Base-by-base conservation (phyloP, 257 asterid species). In the Penstemon eatonii region DNA sequence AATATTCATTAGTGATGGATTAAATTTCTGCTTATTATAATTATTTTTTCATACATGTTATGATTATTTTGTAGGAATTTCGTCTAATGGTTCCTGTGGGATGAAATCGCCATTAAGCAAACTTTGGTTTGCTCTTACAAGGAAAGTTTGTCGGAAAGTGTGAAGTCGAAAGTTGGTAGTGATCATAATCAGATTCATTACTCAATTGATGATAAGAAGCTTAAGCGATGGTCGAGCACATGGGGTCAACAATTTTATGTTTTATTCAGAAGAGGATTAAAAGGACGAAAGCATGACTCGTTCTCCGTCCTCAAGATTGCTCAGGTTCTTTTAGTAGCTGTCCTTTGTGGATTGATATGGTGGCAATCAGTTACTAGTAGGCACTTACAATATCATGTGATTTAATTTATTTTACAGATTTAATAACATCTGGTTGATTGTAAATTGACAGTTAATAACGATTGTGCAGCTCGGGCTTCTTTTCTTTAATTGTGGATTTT, bases 211-310 rank as follows among this genome's bases (percentile, higher is more conserved):
- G 70, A 63, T 11, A 78, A 71, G 74, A 67, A 81, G 68, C 51
- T 55, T 4, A 56, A 4, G 5, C 58, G 58, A 36, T 86, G 92
- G 92, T 56, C 81, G 2, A 86, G 78, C 44, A 73, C 84, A 3
- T 86, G 92, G 92, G 79, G 86, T 81, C 72, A 76, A 42, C 87
- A 86, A 63, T 83, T 82, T 62, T 69, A 73, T 0, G 82, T 86
- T n/a, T 56, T 86, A 56, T 65, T 86, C 3, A 66, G 66, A 46
- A 70, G 92, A 70, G 86, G 89, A 5, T 37, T 83, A 56, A 83
- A 83, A 70, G 87, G 81, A 74, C 64, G 92, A 60, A 78, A 44
- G 60, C 85, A 79, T 12, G 83, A 83, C 4, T 38, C 89, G 13
- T 83, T 83, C 61, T 79, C 85, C 1, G 63, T 13, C 59, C 71